These are phyloP conservation scores for Naganishia sp. DNA, from an alignment of 1,284 basidiomycete species.

Conservation along the genomic window DNA sequence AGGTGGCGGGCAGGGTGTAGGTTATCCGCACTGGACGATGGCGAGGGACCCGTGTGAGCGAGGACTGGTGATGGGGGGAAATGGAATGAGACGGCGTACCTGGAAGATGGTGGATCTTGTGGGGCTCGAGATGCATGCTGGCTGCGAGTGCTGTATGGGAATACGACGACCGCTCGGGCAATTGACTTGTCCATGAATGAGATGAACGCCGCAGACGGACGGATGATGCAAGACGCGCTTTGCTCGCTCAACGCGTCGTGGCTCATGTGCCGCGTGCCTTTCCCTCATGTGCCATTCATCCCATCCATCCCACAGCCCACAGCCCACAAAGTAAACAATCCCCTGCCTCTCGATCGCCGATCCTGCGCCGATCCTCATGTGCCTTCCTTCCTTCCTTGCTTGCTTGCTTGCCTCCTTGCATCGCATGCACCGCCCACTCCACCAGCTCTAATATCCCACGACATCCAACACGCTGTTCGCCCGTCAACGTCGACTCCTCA, in stretches of 20 bases:
- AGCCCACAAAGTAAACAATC: conserved; percentile 18
- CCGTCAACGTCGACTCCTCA: background rate
- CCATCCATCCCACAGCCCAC: too few species aligned
- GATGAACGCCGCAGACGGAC: too few species aligned
- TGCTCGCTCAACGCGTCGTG: background rate
- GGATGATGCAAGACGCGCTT: background rate
- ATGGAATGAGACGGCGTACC: background rate
- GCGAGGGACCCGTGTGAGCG: conserved; percentile 4
- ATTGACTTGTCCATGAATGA: background rate
- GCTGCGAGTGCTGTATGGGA: too few species aligned
- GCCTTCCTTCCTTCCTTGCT: too few species aligned
- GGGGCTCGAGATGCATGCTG: conserved; percentile 19
- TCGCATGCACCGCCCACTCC: too few species aligned
- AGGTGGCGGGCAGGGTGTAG: too few species aligned
- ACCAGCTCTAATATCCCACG: too few species aligned
- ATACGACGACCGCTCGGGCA: too few species aligned
- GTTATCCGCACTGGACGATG: background rate
- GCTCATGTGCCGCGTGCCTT: background rate
- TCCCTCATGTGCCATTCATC: conserved; percentile 8
- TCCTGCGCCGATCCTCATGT: too few species aligned
- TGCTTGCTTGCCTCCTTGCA: background rate
- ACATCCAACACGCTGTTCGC: background rate
- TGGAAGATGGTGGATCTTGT: conserved; percentile 23
- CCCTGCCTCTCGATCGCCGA: background rate
- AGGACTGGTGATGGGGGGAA: background rate